Evolutionary conservation across 305 asterid species (phyloP), one percentile per base, ranked within the genome.

Genomic region (Ajuga reptans): DNA sequence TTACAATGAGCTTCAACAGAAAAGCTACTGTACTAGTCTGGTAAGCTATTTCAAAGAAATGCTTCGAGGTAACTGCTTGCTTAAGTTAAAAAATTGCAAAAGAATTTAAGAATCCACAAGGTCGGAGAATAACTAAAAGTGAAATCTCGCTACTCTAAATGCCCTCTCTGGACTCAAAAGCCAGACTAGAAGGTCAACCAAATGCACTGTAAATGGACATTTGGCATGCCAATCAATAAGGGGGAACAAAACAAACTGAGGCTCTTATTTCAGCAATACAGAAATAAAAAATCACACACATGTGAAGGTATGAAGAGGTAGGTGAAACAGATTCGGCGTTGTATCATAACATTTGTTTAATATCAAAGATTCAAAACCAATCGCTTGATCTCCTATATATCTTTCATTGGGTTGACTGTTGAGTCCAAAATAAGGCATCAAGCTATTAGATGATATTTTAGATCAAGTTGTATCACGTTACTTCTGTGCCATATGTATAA

Each of bases 41-140:
- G 58, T 55, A 16, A 27, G 18, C 72, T 37, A 49, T 55, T 64
- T 34, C n/a, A 51, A 66, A 69, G 29, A 57, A 50, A 55, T 58
- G 18, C 21, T 24, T 29, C 45, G 50, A 18, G 4, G 21, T 11
- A 29, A 66, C 45, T 39, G 27, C 66, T 27, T 14, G 45, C 69
- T 14, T 18, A 43, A 65, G 21, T 49, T 37, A 46, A 16, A 51
- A 43, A 15, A 36, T 21, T 41, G 51, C 42, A 64, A 58, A 59
- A 56, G 69, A 54, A 56, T 45, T 7, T 61, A 18, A 63, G 39
- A 27, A 59, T 39, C 50, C 16, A 57, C 58, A 46, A 46, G 21
- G n/a, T 43, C 34, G 37, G n/a, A 10, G 57, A 41, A 43, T 56
- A 51, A 9, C 58, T 15, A 27, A 2, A 16, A 37, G 51, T 36